phyloP scores from a whole-genome alignment of 2,329 filamentous ascomycete species.

The Trichoderma sp. region DNA sequence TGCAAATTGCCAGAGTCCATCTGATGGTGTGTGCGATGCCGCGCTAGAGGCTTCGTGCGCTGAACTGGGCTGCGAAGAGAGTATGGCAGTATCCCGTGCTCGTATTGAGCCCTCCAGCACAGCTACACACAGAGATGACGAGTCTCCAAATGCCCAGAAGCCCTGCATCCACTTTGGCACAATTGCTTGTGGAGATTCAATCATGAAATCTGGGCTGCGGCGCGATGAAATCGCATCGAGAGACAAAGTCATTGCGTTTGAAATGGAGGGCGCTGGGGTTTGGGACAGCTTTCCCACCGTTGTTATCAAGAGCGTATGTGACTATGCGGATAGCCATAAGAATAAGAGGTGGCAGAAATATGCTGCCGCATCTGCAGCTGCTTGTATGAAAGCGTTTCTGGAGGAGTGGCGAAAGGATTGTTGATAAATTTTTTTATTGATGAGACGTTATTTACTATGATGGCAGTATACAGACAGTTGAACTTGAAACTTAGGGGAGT shows the following conservation, averaged over 20 bases:
- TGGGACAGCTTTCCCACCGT: constrained; percentile 38
- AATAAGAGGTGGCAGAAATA: constrained; percentile 37
- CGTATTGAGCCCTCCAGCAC: neutral
- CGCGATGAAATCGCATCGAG: constrained; percentile 37
- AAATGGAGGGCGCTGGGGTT: constrained; percentile 38
- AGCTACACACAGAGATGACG: neutral
- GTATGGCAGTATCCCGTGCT: neutral
- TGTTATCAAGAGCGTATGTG: constrained; percentile 41
- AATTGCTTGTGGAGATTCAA: constrained; percentile 42
- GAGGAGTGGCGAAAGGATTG: constrained; percentile 3
- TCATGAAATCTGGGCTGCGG: constrained; percentile 41
- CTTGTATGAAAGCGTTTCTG: constrained; percentile 19
- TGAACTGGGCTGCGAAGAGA: neutral
- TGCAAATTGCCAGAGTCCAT: neutral
- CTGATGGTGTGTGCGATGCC: neutral
- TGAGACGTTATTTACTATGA: neutral
- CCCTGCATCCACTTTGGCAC: constrained; percentile 35
- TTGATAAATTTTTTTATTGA: neutral
- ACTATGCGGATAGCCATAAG: constrained; percentile 45
- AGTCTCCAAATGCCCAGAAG: neutral
- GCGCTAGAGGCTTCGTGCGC: neutral
- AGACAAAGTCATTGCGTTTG: constrained; percentile 34
- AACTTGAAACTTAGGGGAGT: no score
- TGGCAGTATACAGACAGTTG: neutral
- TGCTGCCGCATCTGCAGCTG: constrained; percentile 27